These are phyloP conservation scores for Microcos paniculata DNA, from an alignment of 345 rosid species.

Conservation along the genomic window DNA sequence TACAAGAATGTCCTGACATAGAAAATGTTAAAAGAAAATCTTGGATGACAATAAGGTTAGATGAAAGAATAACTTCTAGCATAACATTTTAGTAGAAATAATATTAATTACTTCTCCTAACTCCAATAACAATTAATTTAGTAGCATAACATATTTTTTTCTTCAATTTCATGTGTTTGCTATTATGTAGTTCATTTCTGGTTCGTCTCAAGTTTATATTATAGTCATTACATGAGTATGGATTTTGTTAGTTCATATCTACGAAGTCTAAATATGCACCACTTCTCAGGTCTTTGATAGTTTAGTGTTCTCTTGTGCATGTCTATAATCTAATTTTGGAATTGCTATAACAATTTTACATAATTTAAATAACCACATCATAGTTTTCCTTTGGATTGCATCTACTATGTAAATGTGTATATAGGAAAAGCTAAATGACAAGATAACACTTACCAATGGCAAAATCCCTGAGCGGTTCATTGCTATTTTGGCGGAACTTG, in stretches of 20 bases:
- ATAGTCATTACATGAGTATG: background rate
- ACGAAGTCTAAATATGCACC: background rate
- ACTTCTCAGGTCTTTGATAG: conserved; percentile 1
- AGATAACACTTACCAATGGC: conserved; percentile 45
- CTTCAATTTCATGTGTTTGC: background rate
- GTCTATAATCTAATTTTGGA: background rate
- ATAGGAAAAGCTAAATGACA: background rate
- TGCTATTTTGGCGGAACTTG: conserved; percentile 61
- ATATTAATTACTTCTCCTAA: background rate
- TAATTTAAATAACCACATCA: background rate
- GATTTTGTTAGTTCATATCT: background rate
- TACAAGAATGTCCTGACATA: conserved; percentile 51
- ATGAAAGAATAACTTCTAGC: conserved; percentile 6
- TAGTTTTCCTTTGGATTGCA: background rate
- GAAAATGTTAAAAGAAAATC: conserved; percentile 13
- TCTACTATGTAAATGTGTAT: background rate
- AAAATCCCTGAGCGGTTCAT: conserved; percentile 59
- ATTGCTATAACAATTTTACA: background rate
- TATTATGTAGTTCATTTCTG: background rate
- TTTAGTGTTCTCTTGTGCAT: background rate
- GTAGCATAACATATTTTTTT: too few species aligned
- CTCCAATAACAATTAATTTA: background rate
- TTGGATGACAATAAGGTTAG: conserved; percentile 3
- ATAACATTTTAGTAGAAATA: background rate
- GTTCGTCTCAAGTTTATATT: conserved; percentile 6